phyloP scores from a whole-genome alignment of 2,329 filamentous ascomycete genomes.

The Botrytis fabae region DNA sequence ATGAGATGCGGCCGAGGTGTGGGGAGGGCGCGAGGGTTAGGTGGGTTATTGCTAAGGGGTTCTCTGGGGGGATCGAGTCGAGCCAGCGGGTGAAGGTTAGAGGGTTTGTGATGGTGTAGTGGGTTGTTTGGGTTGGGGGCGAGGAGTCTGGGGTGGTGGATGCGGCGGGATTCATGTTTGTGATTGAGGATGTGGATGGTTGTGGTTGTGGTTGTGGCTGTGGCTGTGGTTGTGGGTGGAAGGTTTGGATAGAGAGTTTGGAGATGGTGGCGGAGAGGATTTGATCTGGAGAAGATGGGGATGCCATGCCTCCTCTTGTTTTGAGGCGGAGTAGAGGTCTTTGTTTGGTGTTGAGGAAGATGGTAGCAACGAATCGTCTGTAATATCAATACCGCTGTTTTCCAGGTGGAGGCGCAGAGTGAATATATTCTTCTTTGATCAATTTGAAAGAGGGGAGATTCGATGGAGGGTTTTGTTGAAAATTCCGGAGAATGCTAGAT shows the following conservation, averaged over 20 bases:
- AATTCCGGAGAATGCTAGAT: background rate
- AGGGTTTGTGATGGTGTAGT: background rate
- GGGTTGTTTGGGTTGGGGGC: background rate
- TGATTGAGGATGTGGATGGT: background rate
- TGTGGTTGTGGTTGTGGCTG: background rate
- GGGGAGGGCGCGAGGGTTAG: background rate
- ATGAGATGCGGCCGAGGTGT: background rate
- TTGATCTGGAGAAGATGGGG: background rate
- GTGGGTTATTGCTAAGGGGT: background rate
- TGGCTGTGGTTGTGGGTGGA: background rate
- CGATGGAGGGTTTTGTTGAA: background rate
- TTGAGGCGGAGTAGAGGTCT: background rate
- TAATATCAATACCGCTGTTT: background rate
- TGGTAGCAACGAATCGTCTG: too few species aligned
- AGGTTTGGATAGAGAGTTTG: background rate
- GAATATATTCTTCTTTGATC: background rate
- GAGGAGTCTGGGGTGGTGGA: background rate
- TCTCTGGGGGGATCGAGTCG: background rate
- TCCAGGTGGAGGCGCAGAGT: background rate
- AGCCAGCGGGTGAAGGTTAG: background rate
- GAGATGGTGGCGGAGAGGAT: background rate
- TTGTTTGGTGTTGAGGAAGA: background rate
- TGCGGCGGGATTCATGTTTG: background rate
- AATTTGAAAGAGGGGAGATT: background rate
- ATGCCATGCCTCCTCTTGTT: background rate